Base-by-base conservation (phyloP, 2,329 filamentous ascomycete genomes). In the Paracoccidioides lutzii region DNA sequence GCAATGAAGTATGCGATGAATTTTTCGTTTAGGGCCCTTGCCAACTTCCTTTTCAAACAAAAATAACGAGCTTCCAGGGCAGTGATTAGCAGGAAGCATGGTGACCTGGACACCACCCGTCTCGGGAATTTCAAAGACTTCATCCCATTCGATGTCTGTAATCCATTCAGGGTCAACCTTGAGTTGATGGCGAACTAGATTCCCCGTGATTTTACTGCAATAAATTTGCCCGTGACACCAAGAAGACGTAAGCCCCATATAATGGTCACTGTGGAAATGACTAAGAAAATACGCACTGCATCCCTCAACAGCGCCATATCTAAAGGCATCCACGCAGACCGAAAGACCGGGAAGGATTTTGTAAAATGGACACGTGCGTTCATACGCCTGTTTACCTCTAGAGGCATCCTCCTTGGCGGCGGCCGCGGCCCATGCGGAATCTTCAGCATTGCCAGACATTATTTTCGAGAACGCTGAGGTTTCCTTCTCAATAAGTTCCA, bases 211-310 rank as follows among this genome's bases (percentile, higher is more conserved):
- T 62, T 83, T 85, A 66, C 91, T 97, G 74, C 93, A 97, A 66
- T 95, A 98, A 51, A 98, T 97, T 0, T 90, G 91, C 0, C 93
- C 93, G 67, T 98, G 90, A 42, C 77, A 82, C 93, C 93, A 98
- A 37, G 79, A 88, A 6, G 87, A 83, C 9, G 88, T 93, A 9
- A 98, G 75, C 2, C 93, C 93, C 38, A 96, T 83, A 64, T 98
- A 98, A 67, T 98, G 93, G 67, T 98, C 93, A 65, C 90, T 96
- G 70, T 98, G 93, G 62, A 97, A 98, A 67, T 98, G 93, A 63
- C 90, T 96, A 9, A 98, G 78, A 62, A 98, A 98, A 67, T 98
- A 98, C 1, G 91, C 93, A 54, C 87, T 85, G 68, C 90, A 95
- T 0, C 89, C 90, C 66, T 94, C 80, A 0, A 98, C 88, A 3